These are phyloP conservation scores for Fusarium sp. DNA, from an alignment of 2,329 filamentous ascomycete species.

Conservation along the genomic window DNA sequence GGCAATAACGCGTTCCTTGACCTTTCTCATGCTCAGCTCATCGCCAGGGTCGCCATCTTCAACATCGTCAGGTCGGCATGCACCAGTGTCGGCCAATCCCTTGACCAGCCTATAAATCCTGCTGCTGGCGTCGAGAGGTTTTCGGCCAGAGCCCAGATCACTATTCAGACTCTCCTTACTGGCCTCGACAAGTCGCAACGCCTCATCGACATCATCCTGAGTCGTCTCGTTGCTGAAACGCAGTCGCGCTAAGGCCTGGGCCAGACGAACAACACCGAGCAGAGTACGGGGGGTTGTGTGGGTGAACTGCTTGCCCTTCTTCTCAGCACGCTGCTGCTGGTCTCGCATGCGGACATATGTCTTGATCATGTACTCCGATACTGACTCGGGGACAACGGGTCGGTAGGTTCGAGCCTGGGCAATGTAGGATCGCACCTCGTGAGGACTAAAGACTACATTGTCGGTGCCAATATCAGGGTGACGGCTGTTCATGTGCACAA, in stretches of 20 bases:
- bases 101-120: slow-evolving; percentile 97
- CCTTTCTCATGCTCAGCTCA: slow-evolving; percentile 85
- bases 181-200: slow-evolving; percentile 86
- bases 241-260: slow-evolving; percentile 90
- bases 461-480: slow-evolving; percentile 76
- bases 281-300: slow-evolving; percentile 95
- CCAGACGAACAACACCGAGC: slow-evolving; percentile 88
- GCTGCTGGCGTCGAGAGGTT: slow-evolving; percentile 80
- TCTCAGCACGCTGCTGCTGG: slow-evolving; percentile 89
- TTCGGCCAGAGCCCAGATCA: slow-evolving; percentile 66
- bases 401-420: slow-evolving; percentile 90
- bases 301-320: slow-evolving; percentile 88
- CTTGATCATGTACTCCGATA: slow-evolving; percentile 96
- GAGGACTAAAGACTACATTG: slow-evolving; percentile 81
- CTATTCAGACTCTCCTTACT: slow-evolving; percentile 89
- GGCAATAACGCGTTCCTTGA: slow-evolving; percentile 89
- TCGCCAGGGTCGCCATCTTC: slow-evolving; percentile 62
- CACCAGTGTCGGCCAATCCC: slow-evolving; percentile 83
- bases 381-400: slow-evolving; percentile 80
- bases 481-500: slow-evolving; percentile 95
- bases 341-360: slow-evolving; percentile 96
- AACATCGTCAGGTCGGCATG: slow-evolving; percentile 75
- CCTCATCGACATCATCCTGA: slow-evolving; percentile 94
- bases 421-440: slow-evolving; percentile 95
- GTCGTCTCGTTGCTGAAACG: slow-evolving; percentile 86